Evolutionary conservation across 2,329 filamentous ascomycete species (phyloP).

Genomic region (Trichoderma cornu-damae): DNA sequence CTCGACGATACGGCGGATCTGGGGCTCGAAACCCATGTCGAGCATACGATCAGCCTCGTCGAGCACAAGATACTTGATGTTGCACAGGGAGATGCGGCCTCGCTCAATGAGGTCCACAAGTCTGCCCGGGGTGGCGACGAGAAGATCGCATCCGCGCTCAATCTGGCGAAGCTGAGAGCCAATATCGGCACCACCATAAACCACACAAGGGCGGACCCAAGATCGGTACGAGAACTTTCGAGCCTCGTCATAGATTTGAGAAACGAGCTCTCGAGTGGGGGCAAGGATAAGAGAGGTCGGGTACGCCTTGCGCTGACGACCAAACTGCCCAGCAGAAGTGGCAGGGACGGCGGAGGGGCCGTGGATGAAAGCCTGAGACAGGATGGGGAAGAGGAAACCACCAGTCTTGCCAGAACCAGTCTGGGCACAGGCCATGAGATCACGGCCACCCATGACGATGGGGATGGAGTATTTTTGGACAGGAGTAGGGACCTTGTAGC

Average conservation of each 20-base stretch:
- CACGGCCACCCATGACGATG: slow-evolving; percentile 95
- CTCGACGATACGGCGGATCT: slow-evolving; percentile 97
- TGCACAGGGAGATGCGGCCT: slow-evolving; percentile 92
- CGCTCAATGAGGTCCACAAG: slow-evolving; percentile 97
- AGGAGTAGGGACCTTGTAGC: slow-evolving; percentile 92
- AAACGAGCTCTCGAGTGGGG: slow-evolving; percentile 95
- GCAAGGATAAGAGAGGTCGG: slow-evolving; percentile 94
- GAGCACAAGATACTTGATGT: slow-evolving; percentile 98
- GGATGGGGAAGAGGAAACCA: slow-evolving; percentile 97
- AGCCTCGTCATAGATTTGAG: slow-evolving; percentile 95
- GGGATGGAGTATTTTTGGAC: slow-evolving; percentile 99
- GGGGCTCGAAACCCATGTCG: slow-evolving; percentile 99
- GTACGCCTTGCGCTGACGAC: slow-evolving; percentile 95
- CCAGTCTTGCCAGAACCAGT: slow-evolving; percentile 99
- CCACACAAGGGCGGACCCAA: slow-evolving; percentile 96
- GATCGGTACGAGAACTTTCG: slow-evolving; percentile 99
- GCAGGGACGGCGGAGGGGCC: slow-evolving; percentile 70
- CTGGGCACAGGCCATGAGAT: slow-evolving; percentile 99
- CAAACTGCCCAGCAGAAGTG: slow-evolving; percentile 64
- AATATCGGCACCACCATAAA: slow-evolving; percentile 98
- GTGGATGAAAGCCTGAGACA: slow-evolving; percentile 92
- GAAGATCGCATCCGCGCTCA: slow-evolving; percentile 91
- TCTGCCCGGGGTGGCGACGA: slow-evolving; percentile 95
- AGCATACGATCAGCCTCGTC: slow-evolving; percentile 99
- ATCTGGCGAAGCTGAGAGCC: slow-evolving; percentile 97